phyloP scores from a whole-genome alignment of 768 basidiomycete genomes.

The Pulveroboletus frians region DNA sequence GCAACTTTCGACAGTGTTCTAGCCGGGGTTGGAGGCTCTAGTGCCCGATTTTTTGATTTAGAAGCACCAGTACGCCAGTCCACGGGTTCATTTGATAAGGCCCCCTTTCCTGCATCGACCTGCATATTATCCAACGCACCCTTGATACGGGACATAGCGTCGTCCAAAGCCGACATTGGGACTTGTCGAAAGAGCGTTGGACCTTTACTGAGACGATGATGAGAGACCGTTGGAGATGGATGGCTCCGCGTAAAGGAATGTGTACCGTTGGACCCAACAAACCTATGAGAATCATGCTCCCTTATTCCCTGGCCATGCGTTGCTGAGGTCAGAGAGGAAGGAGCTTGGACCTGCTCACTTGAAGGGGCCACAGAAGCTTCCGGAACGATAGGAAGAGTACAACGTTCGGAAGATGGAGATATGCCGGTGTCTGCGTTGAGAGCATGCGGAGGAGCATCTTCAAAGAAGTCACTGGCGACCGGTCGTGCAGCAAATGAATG shows the following conservation, averaged over 20 bases:
- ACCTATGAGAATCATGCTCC: conserved; percentile 18
- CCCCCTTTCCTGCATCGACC: conserved; percentile 32
- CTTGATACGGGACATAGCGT: conserved; percentile 82
- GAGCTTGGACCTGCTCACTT: conserved; percentile 7
- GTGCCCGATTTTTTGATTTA: conserved; percentile 20
- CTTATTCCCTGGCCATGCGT: conserved; percentile 9
- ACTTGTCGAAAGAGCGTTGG: conserved; percentile 39
- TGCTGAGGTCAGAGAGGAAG: neutral
- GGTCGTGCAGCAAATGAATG: conserved; percentile 39
- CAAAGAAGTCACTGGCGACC: conserved; percentile 70
- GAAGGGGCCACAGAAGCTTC: conserved; percentile 10
- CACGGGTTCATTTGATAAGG: conserved; percentile 13
- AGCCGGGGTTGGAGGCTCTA: conserved; percentile 11
- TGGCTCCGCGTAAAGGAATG: conserved; percentile 13
- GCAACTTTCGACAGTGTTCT: conserved; percentile 32
- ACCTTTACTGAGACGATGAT: conserved; percentile 22
- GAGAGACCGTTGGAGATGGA: conserved; percentile 11
- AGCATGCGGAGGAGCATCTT: conserved; percentile 37
- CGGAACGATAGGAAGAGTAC: conserved; percentile 11
- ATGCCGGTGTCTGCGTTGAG: conserved; percentile 35
- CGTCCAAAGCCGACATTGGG: conserved; percentile 71
- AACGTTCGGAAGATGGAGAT: conserved; percentile 17
- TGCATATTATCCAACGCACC: conserved; percentile 73
- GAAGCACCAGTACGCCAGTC: conserved; percentile 19
- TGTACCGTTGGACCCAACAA: conserved; percentile 17